Evolutionary conservation across 2,329 filamentous ascomycete genomes (phyloP), one percentile per base, ranked within the genome.

Genomic region (Botrytis deweyae): DNA sequence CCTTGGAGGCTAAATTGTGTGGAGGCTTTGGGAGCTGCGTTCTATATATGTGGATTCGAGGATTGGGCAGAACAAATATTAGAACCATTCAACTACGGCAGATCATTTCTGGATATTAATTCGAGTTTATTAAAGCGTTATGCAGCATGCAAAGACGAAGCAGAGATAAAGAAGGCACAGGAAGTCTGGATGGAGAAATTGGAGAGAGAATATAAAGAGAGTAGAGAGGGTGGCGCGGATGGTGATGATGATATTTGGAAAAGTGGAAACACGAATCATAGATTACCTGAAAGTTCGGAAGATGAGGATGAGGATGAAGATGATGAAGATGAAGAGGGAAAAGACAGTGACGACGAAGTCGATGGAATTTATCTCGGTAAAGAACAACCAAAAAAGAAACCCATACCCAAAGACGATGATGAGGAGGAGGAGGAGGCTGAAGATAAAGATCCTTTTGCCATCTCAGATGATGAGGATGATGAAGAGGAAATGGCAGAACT

Each of bases 1-100:
- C 96, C 96, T 8, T 98, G 95, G 93, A 88, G 95, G 72, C 83
- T 99, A 76, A 99, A 99, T 83, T 99, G 96, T 79, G 96, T 94
- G 44, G 96, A 99, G 85, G 96, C 96, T 6, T 86, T 99, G 65
- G 96, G 94, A 0, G 95, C 96, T 5, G 93, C 93, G 36, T 99
- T 97, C 81, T 93, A 89, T 80, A 99, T 99, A 76, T 98, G 95
- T 79, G 94, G 96, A 7, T 93, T 96, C 80, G 82, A 88, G 10
- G 95, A 98, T 69, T 99, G 96, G 96, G 95, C 96, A 0, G 90
- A 92, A 80, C 89, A 93, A 76, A 90, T 97, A 1, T 84, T 99
- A 42, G 89, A 89, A 76, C 92, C 93, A 2, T 99, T 99, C 80
- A 91, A 91, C 4, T 99, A 99, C 80, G 96, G 96, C 0, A 85